Percentiles rank a stretch among this genome's conserved stretches.
phyloP scores from a whole-genome alignment of 2,329 filamentous ascomycete species.

The Nigrospora sphaerica region DNA sequence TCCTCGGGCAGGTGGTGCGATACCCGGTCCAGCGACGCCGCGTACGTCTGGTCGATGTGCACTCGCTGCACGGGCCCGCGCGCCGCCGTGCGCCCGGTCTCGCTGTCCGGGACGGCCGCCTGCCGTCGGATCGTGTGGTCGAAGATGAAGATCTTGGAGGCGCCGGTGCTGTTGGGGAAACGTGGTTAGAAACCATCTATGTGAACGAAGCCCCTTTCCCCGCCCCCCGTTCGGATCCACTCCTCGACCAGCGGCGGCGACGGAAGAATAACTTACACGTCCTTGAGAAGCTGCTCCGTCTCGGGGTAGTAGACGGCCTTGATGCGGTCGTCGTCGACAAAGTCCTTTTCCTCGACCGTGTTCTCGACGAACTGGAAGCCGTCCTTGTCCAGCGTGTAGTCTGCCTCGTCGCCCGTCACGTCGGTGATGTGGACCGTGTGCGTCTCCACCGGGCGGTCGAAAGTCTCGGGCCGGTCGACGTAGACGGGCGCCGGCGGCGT shows the following conservation, averaged over 20 bases:
- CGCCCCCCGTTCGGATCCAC: neutral
- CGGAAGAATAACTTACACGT: conserved; percentile 32
- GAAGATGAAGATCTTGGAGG: conserved; percentile 45
- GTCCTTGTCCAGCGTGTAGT: conserved; percentile 29
- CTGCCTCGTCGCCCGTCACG: conserved; percentile 25
- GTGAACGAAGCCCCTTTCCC: neutral
- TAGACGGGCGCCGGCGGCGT: conserved; percentile 29
- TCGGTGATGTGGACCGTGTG: conserved; percentile 26
- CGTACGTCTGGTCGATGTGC: conserved; percentile 48
- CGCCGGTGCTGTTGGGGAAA: conserved; percentile 39
- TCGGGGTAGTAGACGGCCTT: conserved; percentile 64
- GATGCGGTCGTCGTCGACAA: conserved; percentile 52
- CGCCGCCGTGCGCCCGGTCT: neutral
- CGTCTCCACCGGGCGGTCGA: conserved; percentile 16
- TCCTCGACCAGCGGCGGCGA: too few species aligned
- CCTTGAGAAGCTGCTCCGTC: conserved; percentile 59
- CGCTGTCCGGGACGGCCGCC: conserved; percentile 34
- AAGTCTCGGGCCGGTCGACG: conserved; percentile 25
- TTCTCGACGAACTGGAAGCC: conserved; percentile 28
- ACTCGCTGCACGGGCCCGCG: conserved; percentile 37
- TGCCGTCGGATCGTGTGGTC: conserved; percentile 45
- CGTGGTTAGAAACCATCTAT: neutral
- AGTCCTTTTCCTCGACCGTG: conserved; percentile 25
- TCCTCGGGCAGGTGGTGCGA: conserved; percentile 31
- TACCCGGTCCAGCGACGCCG: conserved; percentile 26